Base-by-base conservation (phyloP, 2,329 filamentous ascomycete species). In the Elsinoe necatrix region DNA sequence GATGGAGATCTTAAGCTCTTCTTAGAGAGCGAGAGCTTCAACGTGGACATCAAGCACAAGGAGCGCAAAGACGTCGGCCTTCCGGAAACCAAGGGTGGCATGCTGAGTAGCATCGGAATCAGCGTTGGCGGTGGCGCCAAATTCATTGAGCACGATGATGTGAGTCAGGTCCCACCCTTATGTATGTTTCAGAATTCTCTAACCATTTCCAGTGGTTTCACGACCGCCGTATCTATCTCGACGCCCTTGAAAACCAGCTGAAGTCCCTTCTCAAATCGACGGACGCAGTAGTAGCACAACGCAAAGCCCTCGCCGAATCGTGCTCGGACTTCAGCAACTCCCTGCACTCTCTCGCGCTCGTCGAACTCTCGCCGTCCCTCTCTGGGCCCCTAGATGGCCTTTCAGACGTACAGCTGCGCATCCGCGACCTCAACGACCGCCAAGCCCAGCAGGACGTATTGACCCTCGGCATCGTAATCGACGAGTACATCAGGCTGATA, bases 141-240 rank as follows among this genome's bases (percentile, higher is more conserved):
- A 71, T 98, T 98, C 73, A 84, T 98, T 37, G 93, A 98, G 72
- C 93, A 97, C 68, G 93, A 98, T 69, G 93, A 98, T 73, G 86
- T 89, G 72, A 76, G 85, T 75, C 55, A 60, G 23, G 18, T 56
- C 34, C 23, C 34, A 39, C 56, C 27, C 18, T 55, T 52, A 37
- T 34, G 31, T 18, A 56, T 29, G 52, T n/a, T 35, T 48, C 54
- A 61, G 63, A 61, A 67, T 58, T 58, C 14, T 60, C 56, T 55
- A 56, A 18, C 25, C 41, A 54, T 12, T 48, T 45, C 12, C 58
- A 90, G 86, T 98, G 92, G 93, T 98, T 98, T 74, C 92, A 98
- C 65, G 93, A 98, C 63, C 89, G 93, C 60, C 89, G 86, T 66
- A 82, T 97, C 56, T 98, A 98, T 67, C 81, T 98, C 9, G 93